Conservation (phyloP, 148 eudicot genomes). For the Rhododendron griersonianum region DNA sequence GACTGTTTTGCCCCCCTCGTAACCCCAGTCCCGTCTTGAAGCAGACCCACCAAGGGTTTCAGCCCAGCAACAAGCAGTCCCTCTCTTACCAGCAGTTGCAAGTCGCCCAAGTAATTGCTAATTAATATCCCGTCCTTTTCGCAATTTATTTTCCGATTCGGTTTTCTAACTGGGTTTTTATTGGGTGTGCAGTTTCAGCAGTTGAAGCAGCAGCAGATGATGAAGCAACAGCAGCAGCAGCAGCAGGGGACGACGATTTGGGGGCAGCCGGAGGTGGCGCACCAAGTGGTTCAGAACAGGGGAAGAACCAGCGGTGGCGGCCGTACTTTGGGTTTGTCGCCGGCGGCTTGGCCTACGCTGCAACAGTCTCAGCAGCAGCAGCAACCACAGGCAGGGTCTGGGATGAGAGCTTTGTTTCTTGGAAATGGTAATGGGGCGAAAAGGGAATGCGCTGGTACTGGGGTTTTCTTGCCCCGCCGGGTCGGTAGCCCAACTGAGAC, state of each 20-base stretch:
- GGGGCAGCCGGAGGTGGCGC: conserved; percentile 14
- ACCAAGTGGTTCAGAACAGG: conserved; percentile 17
- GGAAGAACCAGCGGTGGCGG: conserved; percentile 6
- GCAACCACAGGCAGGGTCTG: conserved; percentile 20
- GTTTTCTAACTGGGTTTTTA: neutral
- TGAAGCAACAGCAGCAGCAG: conserved; percentile 11
- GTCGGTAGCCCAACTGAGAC: conserved; percentile 23
- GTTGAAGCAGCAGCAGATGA: conserved; percentile 34
- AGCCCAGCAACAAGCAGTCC: conserved; percentile 5
- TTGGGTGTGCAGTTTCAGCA: conserved; percentile 28
- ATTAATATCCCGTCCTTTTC: neutral
- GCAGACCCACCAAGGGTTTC: conserved; percentile 14
- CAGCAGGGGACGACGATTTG: conserved; percentile 20
- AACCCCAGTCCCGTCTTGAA: conserved; percentile 10
- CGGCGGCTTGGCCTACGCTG: conserved; percentile 59
- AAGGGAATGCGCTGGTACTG: conserved; percentile 57
- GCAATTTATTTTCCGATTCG: neutral
- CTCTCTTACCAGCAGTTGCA: conserved; percentile 35
- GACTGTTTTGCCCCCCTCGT: conserved; percentile 13
- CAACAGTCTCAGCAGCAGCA: conserved; percentile 32
- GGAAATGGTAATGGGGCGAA: conserved; percentile 24
- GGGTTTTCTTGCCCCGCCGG: conserved; percentile 66
- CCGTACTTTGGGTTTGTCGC: conserved; percentile 32
- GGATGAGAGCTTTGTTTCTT: conserved; percentile 36
- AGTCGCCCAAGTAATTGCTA: conserved; percentile 20